Percentiles rank a stretch among this genome's conserved stretches.
Evolutionary conservation across 1,139 yeast species (phyloP).

Genomic region (Protomyces inundatus): DNA sequence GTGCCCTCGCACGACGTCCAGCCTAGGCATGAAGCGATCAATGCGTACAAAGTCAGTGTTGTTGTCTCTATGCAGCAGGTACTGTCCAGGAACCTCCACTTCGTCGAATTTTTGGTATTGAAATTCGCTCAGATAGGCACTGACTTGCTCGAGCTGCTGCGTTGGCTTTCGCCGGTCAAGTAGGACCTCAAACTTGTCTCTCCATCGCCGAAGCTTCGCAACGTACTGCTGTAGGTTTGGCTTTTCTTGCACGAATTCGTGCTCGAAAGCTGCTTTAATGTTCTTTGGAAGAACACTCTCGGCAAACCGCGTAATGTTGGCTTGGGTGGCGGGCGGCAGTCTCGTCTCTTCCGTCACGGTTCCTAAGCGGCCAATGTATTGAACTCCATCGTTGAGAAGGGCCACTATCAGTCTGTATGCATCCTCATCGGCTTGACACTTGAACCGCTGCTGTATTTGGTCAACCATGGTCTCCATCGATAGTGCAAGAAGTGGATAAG

Average conservation of each 20-base stretch:
- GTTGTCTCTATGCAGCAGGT: conserved; percentile 66
- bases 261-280: conserved; percentile 80
- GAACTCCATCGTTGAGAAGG: conserved; percentile 86
- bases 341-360: conserved; percentile 84
- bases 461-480: conserved; percentile 93
- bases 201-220: conserved; percentile 79
- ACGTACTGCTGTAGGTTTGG: conserved; percentile 89
- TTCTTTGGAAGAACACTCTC: conserved; percentile 89
- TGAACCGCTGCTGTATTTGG: conserved; percentile 89
- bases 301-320: conserved; percentile 82
- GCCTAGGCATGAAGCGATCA: conserved; percentile 83
- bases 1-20: conserved; percentile 84
- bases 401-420: conserved; percentile 92
- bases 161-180: conserved; percentile 70
- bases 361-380: conserved; percentile 69
- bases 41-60: conserved; percentile 86
- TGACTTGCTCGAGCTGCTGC: conserved; percentile 77
- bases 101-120: conserved; percentile 98
- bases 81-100: conserved; percentile 96
- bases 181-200: conserved; percentile 85
- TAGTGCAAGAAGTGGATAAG: conserved; percentile 86
- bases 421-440: conserved; percentile 92
- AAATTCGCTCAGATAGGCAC: conserved; percentile 94
- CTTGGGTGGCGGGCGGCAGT: conserved; percentile 86
- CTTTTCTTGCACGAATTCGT: conserved; percentile 79